Evolutionary conservation across 768 basidiomycete species (phyloP), one percentile per base, ranked within the genome.

Genomic region (Trametes sanguinea): DNA sequence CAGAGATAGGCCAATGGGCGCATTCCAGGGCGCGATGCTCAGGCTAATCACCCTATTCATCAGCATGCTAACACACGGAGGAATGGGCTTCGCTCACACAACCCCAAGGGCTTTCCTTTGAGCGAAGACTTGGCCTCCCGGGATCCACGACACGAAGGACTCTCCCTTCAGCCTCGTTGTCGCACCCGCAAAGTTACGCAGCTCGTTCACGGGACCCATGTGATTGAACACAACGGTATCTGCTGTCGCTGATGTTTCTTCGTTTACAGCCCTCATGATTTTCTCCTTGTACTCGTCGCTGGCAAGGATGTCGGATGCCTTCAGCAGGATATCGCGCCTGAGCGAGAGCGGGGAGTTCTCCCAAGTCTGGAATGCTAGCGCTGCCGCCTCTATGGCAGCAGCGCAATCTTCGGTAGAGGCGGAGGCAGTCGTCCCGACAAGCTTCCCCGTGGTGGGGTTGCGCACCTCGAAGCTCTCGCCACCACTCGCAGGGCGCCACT

Each of bases 11-110:
- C 69, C 65, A 7, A 80, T 64, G 0, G 85, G 82, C 2, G 80
- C 80, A 65, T 86, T 86, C 85, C 84, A 86, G 0, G 85, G 83
- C 1, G 80, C 76, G 2, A 85, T 82, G 3, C 80, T 78, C 55
- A 50, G 40, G 27, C 51, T 46, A 6, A 6, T 6, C 35, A 37
- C 35, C 22, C 22, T 22, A 22, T 22, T 22, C 22, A 11, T 37
- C 35, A 37, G 35, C 35, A 37, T 37, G 35, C 35, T 37, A 37
- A 6, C 11, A 11, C 35, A 6, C 11, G 37, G 11, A 35, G 17
- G 6, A 32, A 45, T 37, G 35, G 11, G 6, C 35, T 37, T 22
- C 7, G 76, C 80, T 46, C 59, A 84, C 85, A 83, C 70, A 11
- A 84, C 85, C 3, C 85, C 85, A 64, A 78, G 76, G 1, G 85